A percentile compares a stretch with the other conserved stretches of the same genome.
Conservation (phyloP, 805 yeast species). For the Zygotorulaspora florentina region DNA sequence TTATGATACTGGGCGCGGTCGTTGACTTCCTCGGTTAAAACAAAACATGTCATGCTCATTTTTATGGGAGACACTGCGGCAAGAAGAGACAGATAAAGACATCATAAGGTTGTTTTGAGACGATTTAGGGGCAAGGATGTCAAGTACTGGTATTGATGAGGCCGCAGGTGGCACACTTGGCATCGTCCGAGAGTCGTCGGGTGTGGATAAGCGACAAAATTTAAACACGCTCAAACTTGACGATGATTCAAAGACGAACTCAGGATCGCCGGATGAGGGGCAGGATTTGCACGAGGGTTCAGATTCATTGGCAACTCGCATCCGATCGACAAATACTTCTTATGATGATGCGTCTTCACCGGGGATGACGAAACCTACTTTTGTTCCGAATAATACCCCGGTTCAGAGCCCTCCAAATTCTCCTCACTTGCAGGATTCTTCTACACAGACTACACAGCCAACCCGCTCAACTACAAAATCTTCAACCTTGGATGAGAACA, state of each 20-base stretch:
- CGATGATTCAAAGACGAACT: constrained; percentile 1
- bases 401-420: constrained; percentile 21
- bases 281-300: background rate
- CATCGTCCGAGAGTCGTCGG: background rate
- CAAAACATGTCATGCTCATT: background rate
- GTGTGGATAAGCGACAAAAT: background rate
- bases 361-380: constrained; percentile 19
- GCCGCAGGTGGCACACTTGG: background rate
- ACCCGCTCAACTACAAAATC: background rate
- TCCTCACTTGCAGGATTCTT: constrained; percentile 3
- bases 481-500: background rate
- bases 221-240: background rate
- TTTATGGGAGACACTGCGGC: background rate
- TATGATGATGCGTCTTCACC: constrained; percentile 20
- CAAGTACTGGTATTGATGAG: background rate
- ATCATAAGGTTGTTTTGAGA: background rate
- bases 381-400: constrained; percentile 31
- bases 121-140: background rate
- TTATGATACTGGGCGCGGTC: background rate
- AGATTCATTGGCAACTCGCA: constrained; percentile 8
- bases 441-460: background rate
- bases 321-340: constrained; percentile 16
- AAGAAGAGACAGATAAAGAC: background rate
- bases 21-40: constrained; percentile 2
- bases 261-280: background rate